Conservation (phyloP, 2,329 filamentous ascomycete genomes). For the Aspergillus quadrilineatus region DNA sequence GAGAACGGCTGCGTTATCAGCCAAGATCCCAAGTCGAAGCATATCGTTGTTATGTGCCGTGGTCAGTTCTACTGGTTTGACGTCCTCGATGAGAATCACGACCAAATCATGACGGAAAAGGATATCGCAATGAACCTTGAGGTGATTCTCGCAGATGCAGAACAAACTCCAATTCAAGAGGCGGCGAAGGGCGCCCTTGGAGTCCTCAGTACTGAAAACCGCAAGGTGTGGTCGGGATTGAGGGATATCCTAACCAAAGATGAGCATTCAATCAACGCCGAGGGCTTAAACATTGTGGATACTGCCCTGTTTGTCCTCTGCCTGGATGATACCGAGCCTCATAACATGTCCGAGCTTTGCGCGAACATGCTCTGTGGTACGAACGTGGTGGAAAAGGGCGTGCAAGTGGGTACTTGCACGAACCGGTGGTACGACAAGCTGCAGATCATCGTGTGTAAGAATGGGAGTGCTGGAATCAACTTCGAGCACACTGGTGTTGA, state of each 20-base stretch:
- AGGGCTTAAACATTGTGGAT: constrained; percentile 93
- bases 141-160: constrained; percentile 87
- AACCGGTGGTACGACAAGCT: constrained; percentile 99
- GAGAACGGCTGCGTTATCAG: constrained; percentile 94
- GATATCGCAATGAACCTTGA: constrained; percentile 89
- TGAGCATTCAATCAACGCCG: constrained; percentile 87
- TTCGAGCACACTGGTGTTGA: constrained; percentile 98
- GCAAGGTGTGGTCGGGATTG: constrained; percentile 91
- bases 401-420: constrained; percentile 95
- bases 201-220: constrained; percentile 92
- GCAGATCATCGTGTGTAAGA: constrained; percentile 98
- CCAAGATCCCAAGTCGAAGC: constrained; percentile 88
- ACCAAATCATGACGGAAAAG: constrained; percentile 95
- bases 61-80: constrained; percentile 99
- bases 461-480: constrained; percentile 97
- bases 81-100: constrained; percentile 88
- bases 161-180: constrained; percentile 85
- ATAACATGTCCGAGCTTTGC: constrained; percentile 78
- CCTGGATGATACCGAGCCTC: constrained; percentile 86
- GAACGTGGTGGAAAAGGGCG: constrained; percentile 83
- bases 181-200: constrained; percentile 93
- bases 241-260: constrained; percentile 85
- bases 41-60: constrained; percentile 88
- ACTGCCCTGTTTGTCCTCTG: constrained; percentile 90
- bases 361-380: constrained; percentile 98